Percentiles rank a stretch among this genome's conserved stretches.
phyloP scores from a whole-genome alignment of 148 eudicot genomes.

The Talinum fruticosum region DNA sequence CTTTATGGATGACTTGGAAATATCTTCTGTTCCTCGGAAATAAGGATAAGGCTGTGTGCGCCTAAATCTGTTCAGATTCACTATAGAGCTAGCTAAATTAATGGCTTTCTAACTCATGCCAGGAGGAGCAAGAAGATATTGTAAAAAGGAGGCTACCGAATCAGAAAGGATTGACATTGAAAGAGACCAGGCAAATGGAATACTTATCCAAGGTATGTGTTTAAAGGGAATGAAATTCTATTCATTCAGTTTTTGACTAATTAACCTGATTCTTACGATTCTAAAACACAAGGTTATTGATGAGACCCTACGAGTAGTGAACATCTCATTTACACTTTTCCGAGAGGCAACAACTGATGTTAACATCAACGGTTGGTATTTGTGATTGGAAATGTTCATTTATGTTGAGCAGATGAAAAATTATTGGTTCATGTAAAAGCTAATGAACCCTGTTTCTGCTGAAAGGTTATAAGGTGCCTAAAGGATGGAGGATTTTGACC shows the following conservation, averaged over 20 bases:
- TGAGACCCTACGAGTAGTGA: conserved; percentile 45
- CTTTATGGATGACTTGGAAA: no score
- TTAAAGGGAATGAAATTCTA: conserved; percentile 20
- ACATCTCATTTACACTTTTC: conserved; percentile 39
- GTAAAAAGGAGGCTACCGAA: conserved; percentile 32
- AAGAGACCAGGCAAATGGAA: neutral
- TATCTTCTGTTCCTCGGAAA: conserved; percentile 13
- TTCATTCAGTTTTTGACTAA: neutral
- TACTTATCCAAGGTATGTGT: conserved; percentile 33
- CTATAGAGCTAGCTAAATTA: conserved; percentile 40
- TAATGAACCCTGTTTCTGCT: neutral
- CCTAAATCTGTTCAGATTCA: neutral
- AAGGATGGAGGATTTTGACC: conserved; percentile 50
- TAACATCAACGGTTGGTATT: conserved; percentile 39
- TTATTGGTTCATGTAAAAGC: neutral
- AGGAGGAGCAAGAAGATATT: conserved; percentile 53
- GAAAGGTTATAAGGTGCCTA: conserved; percentile 41
- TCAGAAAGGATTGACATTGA: conserved; percentile 24
- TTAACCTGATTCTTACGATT: neutral
- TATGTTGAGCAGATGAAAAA: neutral
- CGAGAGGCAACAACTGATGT: conserved; percentile 48
- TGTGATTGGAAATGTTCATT: neutral
- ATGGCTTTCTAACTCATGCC: conserved; percentile 11
- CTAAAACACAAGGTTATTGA: conserved; percentile 35
- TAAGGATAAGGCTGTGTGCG: neutral